phyloP scores from a whole-genome alignment of 2,329 filamentous ascomycete species.

The Pyricularia grisea region DNA sequence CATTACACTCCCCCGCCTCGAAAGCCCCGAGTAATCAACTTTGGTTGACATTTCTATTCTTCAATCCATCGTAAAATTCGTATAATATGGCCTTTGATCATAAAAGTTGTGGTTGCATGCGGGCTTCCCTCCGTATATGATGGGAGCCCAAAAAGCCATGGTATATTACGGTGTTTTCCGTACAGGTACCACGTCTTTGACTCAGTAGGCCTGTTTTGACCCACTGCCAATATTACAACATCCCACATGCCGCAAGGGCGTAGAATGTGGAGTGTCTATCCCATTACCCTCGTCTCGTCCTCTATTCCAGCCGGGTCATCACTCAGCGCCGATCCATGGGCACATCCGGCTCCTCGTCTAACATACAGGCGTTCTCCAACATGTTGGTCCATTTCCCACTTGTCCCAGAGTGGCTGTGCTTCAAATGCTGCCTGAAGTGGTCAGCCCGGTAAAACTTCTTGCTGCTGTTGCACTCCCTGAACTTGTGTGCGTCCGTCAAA shows the following conservation, averaged over 20 bases:
- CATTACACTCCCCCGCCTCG: no score
- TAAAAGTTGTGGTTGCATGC: neutral
- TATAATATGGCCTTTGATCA: neutral
- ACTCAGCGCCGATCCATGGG: constrained; percentile 16
- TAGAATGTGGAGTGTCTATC: neutral
- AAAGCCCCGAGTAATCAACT: no score
- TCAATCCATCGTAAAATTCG: neutral
- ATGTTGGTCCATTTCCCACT: constrained; percentile 99
- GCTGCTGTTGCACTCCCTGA: constrained; percentile 92
- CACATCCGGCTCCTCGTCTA: constrained; percentile 65
- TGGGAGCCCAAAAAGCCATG: neutral
- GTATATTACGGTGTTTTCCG: neutral
- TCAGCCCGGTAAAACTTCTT: constrained; percentile 98
- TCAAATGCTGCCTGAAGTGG: constrained; percentile 95
- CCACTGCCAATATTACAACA: neutral
- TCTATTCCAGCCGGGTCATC: neutral
- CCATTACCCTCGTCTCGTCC: neutral
- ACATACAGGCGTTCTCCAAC: constrained; percentile 93
- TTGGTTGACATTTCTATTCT: neutral
- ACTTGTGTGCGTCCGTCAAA: constrained; percentile 87
- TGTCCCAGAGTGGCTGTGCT: constrained; percentile 92
- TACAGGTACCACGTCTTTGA: neutral
- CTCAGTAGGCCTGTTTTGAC: neutral
- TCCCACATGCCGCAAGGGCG: neutral
- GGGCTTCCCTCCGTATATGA: neutral